Evolutionary conservation across 805 yeast species (phyloP).

Genomic region (Lachancea sp.): DNA sequence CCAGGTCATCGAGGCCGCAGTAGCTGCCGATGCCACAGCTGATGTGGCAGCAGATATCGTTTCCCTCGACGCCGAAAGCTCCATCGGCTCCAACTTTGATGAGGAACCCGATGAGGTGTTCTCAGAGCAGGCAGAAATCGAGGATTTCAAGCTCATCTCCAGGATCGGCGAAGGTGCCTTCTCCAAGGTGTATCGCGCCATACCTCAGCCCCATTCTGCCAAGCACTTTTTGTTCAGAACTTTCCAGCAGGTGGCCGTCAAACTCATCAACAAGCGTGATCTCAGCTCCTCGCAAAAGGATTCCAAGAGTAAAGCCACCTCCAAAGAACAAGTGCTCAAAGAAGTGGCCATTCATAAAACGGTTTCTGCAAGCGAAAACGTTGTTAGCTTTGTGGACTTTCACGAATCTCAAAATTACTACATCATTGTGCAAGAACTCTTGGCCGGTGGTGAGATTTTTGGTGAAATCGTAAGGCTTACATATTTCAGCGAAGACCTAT

Average conservation of each 20-base stretch:
- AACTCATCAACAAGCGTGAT: constrained; percentile 61
- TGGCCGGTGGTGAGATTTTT: constrained; percentile 73
- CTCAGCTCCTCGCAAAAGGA: constrained; percentile 47
- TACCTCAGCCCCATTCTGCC: constrained; percentile 17
- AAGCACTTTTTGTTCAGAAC: constrained; percentile 13
- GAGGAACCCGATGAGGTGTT: constrained; percentile 26
- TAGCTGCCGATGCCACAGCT: neutral
- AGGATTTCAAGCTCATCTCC: constrained; percentile 36
- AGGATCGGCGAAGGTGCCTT: constrained; percentile 81
- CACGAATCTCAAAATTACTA: constrained; percentile 56
- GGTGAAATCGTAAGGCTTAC: constrained; percentile 62
- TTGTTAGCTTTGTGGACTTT: constrained; percentile 59
- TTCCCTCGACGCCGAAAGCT: constrained; percentile 10
- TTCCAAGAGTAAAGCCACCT: constrained; percentile 21
- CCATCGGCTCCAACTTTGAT: constrained; percentile 7
- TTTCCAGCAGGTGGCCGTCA: constrained; percentile 40
- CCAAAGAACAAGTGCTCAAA: constrained; percentile 57
- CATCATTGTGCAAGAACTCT: constrained; percentile 65
- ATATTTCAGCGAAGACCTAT: constrained; percentile 56
- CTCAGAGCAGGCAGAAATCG: constrained; percentile 34
- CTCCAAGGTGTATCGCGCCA: constrained; percentile 64
- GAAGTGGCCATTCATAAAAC: constrained; percentile 70
- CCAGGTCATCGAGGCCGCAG: neutral
- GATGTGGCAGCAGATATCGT: constrained; percentile 2
- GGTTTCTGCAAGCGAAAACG: constrained; percentile 46